phyloP scores from a whole-genome alignment of 306 rosid species.

The Calophaca sinica region DNA sequence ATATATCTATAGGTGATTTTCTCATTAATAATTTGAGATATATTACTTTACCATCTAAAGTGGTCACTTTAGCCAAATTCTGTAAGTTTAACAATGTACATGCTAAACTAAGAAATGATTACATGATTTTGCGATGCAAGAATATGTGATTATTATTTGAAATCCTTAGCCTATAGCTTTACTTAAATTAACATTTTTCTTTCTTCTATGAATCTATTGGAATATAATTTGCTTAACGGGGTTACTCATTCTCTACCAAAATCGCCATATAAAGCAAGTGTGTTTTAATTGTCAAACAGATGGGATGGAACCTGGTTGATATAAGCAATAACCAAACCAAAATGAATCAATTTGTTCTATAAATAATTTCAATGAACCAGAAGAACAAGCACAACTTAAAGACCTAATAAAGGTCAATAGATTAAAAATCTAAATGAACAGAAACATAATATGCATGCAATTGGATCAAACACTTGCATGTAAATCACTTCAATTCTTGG shows the following conservation, averaged over 20 bases:
- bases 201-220: slow-evolving; percentile 3
- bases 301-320: not conserved
- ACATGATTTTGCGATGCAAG: slow-evolving; percentile 14
- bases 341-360: slow-evolving; percentile 37
- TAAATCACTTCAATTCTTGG: slow-evolving; percentile 52
- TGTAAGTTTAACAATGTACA: not conserved
- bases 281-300: not conserved
- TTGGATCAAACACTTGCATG: not conserved
- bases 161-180: slow-evolving; percentile 10
- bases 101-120: not conserved
- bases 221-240: slow-evolving; percentile 15
- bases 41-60: not conserved
- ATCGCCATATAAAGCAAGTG: not conserved
- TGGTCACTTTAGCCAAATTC: not conserved
- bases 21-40: not conserved
- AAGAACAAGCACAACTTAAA: slow-evolving; percentile 33
- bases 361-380: slow-evolving; percentile 40
- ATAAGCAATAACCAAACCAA: too few species aligned
- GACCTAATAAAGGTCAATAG: not conserved
- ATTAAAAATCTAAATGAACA: slow-evolving; percentile 46
- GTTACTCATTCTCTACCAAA: not conserved
- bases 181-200: not conserved
- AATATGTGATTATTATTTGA: slow-evolving; percentile 12
- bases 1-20: not conserved
- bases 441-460: slow-evolving; percentile 21